phyloP scores from a whole-genome alignment of 495 filamentous ascomycete genomes.

The Penicillium salamii region DNA sequence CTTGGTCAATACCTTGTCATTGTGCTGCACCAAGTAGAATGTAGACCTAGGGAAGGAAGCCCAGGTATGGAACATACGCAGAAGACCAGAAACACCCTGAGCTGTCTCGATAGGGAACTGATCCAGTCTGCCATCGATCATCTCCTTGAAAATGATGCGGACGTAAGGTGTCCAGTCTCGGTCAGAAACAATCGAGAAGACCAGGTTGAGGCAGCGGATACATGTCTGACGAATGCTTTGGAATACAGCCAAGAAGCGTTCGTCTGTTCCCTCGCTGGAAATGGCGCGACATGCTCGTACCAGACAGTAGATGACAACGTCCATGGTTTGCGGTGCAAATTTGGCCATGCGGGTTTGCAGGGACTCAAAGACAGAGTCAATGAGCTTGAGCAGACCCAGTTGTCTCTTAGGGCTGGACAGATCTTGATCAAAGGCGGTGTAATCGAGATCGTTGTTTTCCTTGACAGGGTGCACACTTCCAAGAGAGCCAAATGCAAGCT shows the following conservation, averaged over 20 bases:
- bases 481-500: constrained; percentile 75
- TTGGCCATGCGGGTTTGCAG: constrained; percentile 65
- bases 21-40: constrained; percentile 62
- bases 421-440: constrained; percentile 49
- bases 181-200: constrained; percentile 66
- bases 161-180: constrained; percentile 72
- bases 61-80: constrained; percentile 81
- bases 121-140: constrained; percentile 72
- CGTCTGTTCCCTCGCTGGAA: constrained; percentile 39
- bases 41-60: constrained; percentile 62
- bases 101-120: constrained; percentile 84
- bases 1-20: constrained; percentile 61
- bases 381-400: constrained; percentile 83
- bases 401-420: constrained; percentile 69
- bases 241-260: constrained; percentile 52
- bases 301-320: constrained; percentile 76
- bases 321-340: constrained; percentile 61
- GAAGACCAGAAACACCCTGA: constrained; percentile 78
- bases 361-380: constrained; percentile 81
- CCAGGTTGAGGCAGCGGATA: constrained; percentile 71
- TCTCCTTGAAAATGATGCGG: constrained; percentile 63
- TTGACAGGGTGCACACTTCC: constrained; percentile 54
- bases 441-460: constrained; percentile 42
- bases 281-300: constrained; percentile 64
- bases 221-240: constrained; percentile 70